Conservation (phyloP, 225 moss, liverwort and hornwort species). For the Physcomitrellopsis africana region DNA sequence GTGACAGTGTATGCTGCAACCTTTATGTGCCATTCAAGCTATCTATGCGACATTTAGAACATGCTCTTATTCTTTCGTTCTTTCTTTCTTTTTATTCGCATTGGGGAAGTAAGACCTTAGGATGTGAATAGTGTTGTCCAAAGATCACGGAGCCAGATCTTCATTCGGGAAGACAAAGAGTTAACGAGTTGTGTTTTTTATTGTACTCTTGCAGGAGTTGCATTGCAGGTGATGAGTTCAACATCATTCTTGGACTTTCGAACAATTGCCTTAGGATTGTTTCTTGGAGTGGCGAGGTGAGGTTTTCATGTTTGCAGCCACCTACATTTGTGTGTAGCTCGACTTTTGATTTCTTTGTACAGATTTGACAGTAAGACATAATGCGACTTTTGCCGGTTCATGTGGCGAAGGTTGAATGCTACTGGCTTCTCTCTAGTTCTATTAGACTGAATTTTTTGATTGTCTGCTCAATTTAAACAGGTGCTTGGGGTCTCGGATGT, state of each 20-base stretch:
- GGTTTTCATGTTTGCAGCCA: neutral
- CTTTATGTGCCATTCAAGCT: slow-evolving; percentile 6
- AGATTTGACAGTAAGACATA: neutral
- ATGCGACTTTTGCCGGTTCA: neutral
- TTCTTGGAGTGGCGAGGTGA: slow-evolving; percentile 92
- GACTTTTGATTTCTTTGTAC: slow-evolving; percentile 16
- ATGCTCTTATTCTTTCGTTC: neutral
- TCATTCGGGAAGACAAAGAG: neutral
- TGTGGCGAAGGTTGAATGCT: slow-evolving; percentile 17
- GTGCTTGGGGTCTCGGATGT: slow-evolving; percentile 79
- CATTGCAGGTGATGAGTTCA: slow-evolving; percentile 76
- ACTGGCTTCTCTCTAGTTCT: slow-evolving; percentile 15
- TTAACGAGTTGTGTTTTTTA: slow-evolving; percentile 15
- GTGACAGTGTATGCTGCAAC: slow-evolving; percentile 75
- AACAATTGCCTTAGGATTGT: slow-evolving; percentile 82
- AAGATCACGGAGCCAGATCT: slow-evolving; percentile 6
- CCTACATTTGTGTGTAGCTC: slow-evolving; percentile 7
- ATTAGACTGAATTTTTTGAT: slow-evolving; percentile 12
- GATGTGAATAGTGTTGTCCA: neutral
- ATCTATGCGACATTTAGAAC: slow-evolving; percentile 5
- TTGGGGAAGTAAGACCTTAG: slow-evolving; percentile 4
- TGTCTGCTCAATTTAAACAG: slow-evolving; percentile 47
- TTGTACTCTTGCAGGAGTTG: slow-evolving; percentile 67
- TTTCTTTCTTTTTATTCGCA: slow-evolving; percentile 17
- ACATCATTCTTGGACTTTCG: slow-evolving; percentile 76